A percentile compares a stretch with the other conserved stretches of the same genome.
phyloP scores from a whole-genome alignment of 1,284 basidiomycete genomes.

The Polyporus tsugae region DNA sequence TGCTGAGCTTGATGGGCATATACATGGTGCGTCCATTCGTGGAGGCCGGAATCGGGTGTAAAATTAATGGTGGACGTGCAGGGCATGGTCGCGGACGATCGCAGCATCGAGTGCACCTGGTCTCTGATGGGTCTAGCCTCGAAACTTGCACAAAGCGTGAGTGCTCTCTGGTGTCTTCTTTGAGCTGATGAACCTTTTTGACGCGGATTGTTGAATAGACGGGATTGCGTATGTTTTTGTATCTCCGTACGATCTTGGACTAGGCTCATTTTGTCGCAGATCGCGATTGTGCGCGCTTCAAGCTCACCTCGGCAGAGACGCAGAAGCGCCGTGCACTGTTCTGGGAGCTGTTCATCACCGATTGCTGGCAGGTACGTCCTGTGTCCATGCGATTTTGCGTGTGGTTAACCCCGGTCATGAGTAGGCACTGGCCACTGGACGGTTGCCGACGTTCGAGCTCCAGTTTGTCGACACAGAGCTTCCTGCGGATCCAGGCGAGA shows the following conservation, averaged over 20 bases:
- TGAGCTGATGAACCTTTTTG: neutral
- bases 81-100: slow-evolving; percentile 47
- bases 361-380: slow-evolving; percentile 45
- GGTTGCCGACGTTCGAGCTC: slow-evolving; percentile 40
- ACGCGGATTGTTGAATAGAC: slow-evolving; percentile 29
- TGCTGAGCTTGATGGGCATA: slow-evolving; percentile 70
- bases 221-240: slow-evolving; percentile 41
- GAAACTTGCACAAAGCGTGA: slow-evolving; percentile 46
- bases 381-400: neutral
- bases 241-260: too few species aligned
- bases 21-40: slow-evolving; percentile 54
- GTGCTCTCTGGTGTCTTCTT: slow-evolving; percentile 22
- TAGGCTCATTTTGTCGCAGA: slow-evolving; percentile 38
- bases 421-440: slow-evolving; percentile 41
- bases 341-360: slow-evolving; percentile 55
- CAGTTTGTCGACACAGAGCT: slow-evolving; percentile 43
- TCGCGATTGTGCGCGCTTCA: slow-evolving; percentile 53
- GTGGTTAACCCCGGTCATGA: neutral
- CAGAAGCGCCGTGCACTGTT: slow-evolving; percentile 53
- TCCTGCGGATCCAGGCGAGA: slow-evolving; percentile 40
- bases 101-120: slow-evolving; percentile 47
- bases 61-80: slow-evolving; percentile 11
- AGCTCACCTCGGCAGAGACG: slow-evolving; percentile 46
- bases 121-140: slow-evolving; percentile 45
- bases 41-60: slow-evolving; percentile 24